Percentiles rank a stretch among this genome's conserved stretches.
Evolutionary conservation across 2,329 filamentous ascomycete genomes (phyloP).

Genomic region (Cladophialophora chaetospira): DNA sequence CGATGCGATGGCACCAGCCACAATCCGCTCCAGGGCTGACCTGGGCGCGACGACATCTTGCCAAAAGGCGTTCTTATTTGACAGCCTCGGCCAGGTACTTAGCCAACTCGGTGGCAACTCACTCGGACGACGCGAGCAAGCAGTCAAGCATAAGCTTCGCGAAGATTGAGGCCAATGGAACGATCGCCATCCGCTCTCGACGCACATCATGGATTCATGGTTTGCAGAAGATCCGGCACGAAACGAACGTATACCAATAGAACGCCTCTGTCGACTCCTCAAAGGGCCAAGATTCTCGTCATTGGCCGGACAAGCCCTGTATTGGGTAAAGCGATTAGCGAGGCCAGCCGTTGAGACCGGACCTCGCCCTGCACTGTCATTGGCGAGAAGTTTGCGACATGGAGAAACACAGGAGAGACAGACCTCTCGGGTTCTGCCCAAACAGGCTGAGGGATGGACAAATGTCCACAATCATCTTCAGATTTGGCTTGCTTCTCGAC

Average conservation of each 20-base stretch:
- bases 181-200: constrained; percentile 1
- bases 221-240: constrained; percentile 17
- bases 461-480: background rate
- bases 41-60: background rate
- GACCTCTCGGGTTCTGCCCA: constrained; percentile 12
- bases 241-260: constrained; percentile 11
- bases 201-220: constrained; percentile 5
- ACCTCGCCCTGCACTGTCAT: constrained; percentile 15
- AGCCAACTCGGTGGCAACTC: constrained; percentile 7
- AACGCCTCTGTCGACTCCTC: background rate
- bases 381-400: constrained; percentile 23
- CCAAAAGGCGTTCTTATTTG: no score
- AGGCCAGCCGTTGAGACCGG: constrained; percentile 21
- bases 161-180: constrained; percentile 7
- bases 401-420: constrained; percentile 28
- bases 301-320: constrained; percentile 20
- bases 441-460: constrained; percentile 7
- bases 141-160: constrained; percentile 28
- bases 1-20: constrained; percentile 25
- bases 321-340: constrained; percentile 19
- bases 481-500: background rate
- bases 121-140: constrained; percentile 6
- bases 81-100: background rate
- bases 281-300: constrained; percentile 15
- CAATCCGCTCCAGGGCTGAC: constrained; percentile 18